Evolutionary conservation across 805 yeast genomes (phyloP), one percentile per base, ranked within the genome.

Genomic region (Lipomyces anomalus): DNA sequence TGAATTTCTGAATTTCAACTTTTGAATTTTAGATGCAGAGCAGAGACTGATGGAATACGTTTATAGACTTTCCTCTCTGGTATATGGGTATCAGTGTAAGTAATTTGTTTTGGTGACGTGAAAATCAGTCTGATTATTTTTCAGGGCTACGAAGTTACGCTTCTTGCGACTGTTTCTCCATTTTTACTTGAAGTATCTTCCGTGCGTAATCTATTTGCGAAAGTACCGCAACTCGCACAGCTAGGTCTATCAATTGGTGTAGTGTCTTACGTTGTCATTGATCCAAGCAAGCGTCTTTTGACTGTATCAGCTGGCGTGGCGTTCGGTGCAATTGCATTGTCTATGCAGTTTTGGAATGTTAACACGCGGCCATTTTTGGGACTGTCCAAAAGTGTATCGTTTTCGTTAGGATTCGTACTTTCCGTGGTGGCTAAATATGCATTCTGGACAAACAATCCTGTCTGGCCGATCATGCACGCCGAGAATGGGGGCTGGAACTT

Each of bases 381-480:
- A 22, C 55, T 60, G 42, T 72, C 73, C 35, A 77, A 75, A 53
- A 68, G 79, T 3, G 61, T 79, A 3, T 70, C 89, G 2, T 79
- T 82, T 53, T 62, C 79, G 1, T 50, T 84, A 22, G 98, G 98
- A 16, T 71, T 92, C 48, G 69, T 84, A 35, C 62, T 79, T 4
- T 79, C 95, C 1, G 76, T 88, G 1, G 75, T 85, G 24, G 70
- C 85, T 17, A 92, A 92, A 61, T 83, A 75, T 67, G 76, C 82
- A 6, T 76, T 73, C 57, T 83, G 76, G 66, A 79, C 97, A 2
- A 89, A 89, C 61, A 92, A 92, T 62, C 98, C 98, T 32, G 70
- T 88, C 39, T 92, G 98, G 98, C 95, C 97, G 23, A 83, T 89
- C 41, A 81, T 92, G 89, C 81, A 88, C 62, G 72, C 72, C 16